A percentile compares a stretch with the other conserved stretches of the same genome.
phyloP scores from a whole-genome alignment of 2,329 filamentous ascomycete genomes.

The Albophoma yamanashiensis region DNA sequence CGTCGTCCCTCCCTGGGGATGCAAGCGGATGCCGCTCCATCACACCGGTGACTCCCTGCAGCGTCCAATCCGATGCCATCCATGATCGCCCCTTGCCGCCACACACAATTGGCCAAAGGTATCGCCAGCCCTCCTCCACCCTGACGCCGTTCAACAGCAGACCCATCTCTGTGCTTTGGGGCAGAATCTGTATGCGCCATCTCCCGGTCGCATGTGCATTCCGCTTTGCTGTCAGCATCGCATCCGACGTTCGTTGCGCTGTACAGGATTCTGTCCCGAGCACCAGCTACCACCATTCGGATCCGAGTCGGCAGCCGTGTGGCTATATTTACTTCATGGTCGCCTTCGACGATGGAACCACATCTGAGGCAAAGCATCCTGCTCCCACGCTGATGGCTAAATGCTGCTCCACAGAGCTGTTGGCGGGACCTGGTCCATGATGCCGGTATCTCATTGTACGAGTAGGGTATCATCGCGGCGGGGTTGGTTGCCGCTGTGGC shows the following conservation, averaged over 20 bases:
- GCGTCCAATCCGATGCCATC: not conserved
- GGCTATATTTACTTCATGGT: not conserved
- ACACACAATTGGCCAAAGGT: not conserved
- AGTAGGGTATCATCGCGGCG: not conserved
- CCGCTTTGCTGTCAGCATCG: not conserved
- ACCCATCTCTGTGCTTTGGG: not conserved
- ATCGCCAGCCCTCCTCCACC: not conserved
- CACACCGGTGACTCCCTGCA: not conserved
- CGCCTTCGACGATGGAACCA: not conserved
- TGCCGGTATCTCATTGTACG: not conserved
- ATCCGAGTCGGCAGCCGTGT: not conserved
- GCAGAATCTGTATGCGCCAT: not conserved
- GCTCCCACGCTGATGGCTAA: not conserved
- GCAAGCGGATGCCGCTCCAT: not conserved
- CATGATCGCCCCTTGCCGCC: not conserved
- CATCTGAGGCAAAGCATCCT: not conserved
- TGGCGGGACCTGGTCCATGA: not conserved
- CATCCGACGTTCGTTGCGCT: not conserved
- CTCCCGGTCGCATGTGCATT: not conserved
- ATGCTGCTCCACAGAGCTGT: not conserved
- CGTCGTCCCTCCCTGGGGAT: not conserved
- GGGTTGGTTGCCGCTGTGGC: not conserved
- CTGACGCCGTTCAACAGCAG: not conserved
- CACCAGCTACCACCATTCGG: not conserved
- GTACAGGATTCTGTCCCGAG: not conserved